Percentiles rank a stretch among this genome's conserved stretches.
phyloP scores from a whole-genome alignment of 805 yeast species.

The Candida hispaniensis region DNA sequence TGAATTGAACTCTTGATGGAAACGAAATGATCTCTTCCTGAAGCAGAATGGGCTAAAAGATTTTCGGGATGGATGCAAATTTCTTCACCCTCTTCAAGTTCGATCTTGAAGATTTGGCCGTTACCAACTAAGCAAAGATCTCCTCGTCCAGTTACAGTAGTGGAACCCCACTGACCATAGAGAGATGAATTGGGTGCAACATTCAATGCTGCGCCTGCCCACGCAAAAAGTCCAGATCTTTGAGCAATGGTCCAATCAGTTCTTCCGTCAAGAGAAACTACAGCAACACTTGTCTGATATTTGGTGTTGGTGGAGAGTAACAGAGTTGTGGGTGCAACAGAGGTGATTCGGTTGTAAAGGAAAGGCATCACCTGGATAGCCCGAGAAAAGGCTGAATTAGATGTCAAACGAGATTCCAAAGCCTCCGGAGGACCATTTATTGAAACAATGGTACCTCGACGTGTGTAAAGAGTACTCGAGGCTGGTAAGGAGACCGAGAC shows the following conservation, averaged over 20 bases:
- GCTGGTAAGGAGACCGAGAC: conserved; percentile 37
- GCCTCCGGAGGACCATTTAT: conserved; percentile 34
- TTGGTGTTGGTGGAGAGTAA: conserved; percentile 23
- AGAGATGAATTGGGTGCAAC: conserved; percentile 21
- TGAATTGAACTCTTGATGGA: conserved; percentile 2
- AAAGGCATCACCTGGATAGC: conserved; percentile 26
- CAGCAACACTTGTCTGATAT: conserved; percentile 27
- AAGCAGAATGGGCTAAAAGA: conserved; percentile 32
- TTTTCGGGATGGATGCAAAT: conserved; percentile 33
- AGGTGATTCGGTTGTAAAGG: conserved; percentile 28
- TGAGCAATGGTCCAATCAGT: conserved; percentile 34
- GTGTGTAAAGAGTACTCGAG: conserved; percentile 31
- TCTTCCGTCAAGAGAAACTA: conserved; percentile 28
- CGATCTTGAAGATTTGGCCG: conserved; percentile 33
- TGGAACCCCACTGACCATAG: conserved; percentile 25
- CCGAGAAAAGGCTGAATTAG: conserved; percentile 22
- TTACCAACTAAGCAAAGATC: conserved; percentile 35
- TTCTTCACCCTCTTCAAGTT: conserved; percentile 31
- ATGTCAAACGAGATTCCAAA: conserved; percentile 22
- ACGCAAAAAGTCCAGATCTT: conserved; percentile 35
- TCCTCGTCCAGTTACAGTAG: conserved; percentile 31
- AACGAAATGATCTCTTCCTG: conserved; percentile 2
- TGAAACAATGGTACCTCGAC: conserved; percentile 36
- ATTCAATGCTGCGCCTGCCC: conserved; percentile 32
- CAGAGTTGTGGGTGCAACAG: conserved; percentile 26